phyloP scores from a whole-genome alignment of 78 protist genomes.

The Polysphondylium violaceum region DNA sequence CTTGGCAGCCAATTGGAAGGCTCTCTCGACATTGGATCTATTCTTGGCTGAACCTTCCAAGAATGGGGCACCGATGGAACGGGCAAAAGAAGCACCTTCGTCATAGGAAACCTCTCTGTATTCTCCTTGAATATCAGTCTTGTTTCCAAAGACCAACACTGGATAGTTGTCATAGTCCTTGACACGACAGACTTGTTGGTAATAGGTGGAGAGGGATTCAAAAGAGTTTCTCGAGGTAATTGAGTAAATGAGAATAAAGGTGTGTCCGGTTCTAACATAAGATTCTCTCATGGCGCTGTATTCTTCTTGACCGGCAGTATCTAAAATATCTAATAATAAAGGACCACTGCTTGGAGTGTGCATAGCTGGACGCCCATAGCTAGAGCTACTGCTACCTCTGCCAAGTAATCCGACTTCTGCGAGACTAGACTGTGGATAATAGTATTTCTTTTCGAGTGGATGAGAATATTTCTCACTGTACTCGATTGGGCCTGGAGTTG shows the following conservation, averaged over 20 bases:
- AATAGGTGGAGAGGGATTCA: background rate
- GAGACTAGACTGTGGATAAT: too few species aligned
- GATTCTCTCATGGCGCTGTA: slow-evolving; percentile 86
- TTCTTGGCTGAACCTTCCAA: slow-evolving; percentile 84
- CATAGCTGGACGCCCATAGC: background rate
- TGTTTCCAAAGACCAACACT: slow-evolving; percentile 92
- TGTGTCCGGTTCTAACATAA: slow-evolving; percentile 79
- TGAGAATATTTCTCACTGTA: too few species aligned
- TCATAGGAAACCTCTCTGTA: slow-evolving; percentile 84
- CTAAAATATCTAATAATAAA: slow-evolving; percentile 91
- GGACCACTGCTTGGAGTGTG: background rate
- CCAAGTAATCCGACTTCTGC: too few species aligned
- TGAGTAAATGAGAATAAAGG: slow-evolving; percentile 77
- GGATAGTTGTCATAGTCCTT: slow-evolving; percentile 71
- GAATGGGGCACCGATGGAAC: slow-evolving; percentile 42
- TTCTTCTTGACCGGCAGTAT: slow-evolving; percentile 98
- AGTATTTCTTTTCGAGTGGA: too few species aligned
- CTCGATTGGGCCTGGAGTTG: too few species aligned
- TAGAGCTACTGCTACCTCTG: background rate
- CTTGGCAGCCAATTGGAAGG: slow-evolving; percentile 79
- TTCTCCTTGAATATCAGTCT: slow-evolving; percentile 93
- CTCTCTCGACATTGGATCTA: slow-evolving; percentile 78
- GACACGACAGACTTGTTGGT: slow-evolving; percentile 6
- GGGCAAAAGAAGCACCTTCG: slow-evolving; percentile 77
- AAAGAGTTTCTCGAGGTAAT: slow-evolving; percentile 46